These are phyloP conservation scores for Fusarium fujikuroi DNA, from an alignment of 2,329 filamentous ascomycete species.

Conservation along the genomic window DNA sequence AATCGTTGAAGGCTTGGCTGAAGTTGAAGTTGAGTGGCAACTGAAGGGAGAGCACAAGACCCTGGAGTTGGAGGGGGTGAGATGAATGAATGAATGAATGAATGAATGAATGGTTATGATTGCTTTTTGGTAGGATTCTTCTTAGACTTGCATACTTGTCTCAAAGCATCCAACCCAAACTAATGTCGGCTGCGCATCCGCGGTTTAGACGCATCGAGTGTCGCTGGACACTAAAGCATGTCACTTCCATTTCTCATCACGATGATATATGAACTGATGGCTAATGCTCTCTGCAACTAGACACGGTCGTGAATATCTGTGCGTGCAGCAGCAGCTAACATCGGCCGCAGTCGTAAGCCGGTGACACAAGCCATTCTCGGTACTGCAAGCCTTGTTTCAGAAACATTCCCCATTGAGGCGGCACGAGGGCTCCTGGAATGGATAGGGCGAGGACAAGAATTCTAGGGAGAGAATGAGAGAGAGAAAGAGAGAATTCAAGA, in stretches of 20 bases:
- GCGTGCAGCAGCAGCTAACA: background rate
- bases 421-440: constrained; percentile 22
- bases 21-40: background rate
- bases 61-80: background rate
- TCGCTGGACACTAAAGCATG: background rate
- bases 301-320: background rate
- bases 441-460: constrained; percentile 8
- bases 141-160: background rate
- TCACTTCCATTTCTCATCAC: background rate
- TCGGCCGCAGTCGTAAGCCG: background rate
- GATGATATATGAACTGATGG: background rate
- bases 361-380: background rate
- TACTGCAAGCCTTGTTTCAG: constrained; percentile 34
- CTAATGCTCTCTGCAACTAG: background rate
- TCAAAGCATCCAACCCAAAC: background rate
- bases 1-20: background rate
- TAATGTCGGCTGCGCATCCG: background rate
- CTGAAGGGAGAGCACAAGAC: constrained; percentile 1
- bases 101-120: background rate
- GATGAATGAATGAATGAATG: background rate
- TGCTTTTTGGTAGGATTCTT: constrained; percentile 2
- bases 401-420: constrained; percentile 18
- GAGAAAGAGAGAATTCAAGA: background rate
- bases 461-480: constrained; percentile 11
- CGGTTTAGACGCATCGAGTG: background rate